Evolutionary conservation across 768 basidiomycete species (phyloP), one percentile per base, ranked within the genome.

Genomic region (Leccinum barrowsii): DNA sequence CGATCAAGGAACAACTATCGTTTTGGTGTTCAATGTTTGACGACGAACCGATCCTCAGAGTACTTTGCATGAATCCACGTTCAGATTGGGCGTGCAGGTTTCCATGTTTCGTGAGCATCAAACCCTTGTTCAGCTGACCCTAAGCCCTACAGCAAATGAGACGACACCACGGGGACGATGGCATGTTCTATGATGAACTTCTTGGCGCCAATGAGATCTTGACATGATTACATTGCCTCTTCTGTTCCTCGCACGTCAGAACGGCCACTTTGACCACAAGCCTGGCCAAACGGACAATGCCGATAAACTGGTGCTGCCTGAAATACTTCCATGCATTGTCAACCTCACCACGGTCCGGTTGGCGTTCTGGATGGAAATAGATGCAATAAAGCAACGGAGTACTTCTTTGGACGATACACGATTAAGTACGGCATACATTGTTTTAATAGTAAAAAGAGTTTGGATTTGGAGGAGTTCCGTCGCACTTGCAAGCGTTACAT

Each of bases 151-250:
- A 92, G 67, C 26, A 91, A 80, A 60, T 84, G 79, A 7, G 7
- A 40, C 3, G 88, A 86, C 1, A 93, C 82, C 51, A 87, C 76
- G 3, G 91, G 91, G 1, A 83, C 75, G 57, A 94, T 85, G 49
- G 75, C 77, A 61, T 92, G 85, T 65, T 85, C 71, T 3, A 76
- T 73, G 22, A 93, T 70, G 73, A 94, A 93, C 13, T 90, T 90
- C 13, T 90, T 90, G 21, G 90, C 90, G 32, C 85, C 83, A 54
- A 79, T 70, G 58, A 94, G 78, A 73, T 94, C 91, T 55, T 82
- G 78, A 63, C 79, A 82, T 7, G 90, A 92, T 17, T 90, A 92
- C 90, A 94, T 91, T 26, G 86, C 2, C 2, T 35, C 90, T 91
- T 91, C 58, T 52, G 44, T 59, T 59, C 58, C 53, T 59, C 4